phyloP scores from a whole-genome alignment of 352 stramenopile species.

The Globisporangium irregulare region DNA sequence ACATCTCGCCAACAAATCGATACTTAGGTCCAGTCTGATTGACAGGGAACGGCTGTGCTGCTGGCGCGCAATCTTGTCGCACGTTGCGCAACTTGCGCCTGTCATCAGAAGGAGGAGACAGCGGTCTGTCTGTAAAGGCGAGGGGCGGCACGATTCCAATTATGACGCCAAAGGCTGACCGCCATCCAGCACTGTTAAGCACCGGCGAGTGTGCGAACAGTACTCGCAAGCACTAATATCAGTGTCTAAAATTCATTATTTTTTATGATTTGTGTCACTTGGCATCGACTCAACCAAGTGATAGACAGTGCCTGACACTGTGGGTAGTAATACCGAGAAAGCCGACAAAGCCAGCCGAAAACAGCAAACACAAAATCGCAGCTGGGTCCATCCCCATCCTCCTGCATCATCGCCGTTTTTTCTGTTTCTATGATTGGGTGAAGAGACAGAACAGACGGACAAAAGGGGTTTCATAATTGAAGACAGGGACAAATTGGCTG shows the following conservation, averaged over 20 bases:
- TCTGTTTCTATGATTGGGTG: neutral
- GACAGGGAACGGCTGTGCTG: neutral
- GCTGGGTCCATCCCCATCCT: neutral
- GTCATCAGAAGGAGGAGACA: neutral
- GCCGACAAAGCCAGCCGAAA: neutral
- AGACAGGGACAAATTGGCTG: neutral
- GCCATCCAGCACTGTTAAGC: neutral
- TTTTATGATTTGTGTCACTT: no score
- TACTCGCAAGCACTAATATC: neutral
- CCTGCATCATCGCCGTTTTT: neutral
- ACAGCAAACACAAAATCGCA: neutral
- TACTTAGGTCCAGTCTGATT: neutral
- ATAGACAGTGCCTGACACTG: neutral
- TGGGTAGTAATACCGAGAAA: neutral
- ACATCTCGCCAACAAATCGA: neutral
- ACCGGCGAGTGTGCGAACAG: neutral
- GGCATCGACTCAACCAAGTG: no score
- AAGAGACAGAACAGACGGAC: conserved; percentile 3
- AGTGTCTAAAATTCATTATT: no score
- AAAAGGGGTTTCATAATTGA: neutral
- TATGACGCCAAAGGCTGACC: neutral
- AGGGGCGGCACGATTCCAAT: conserved; percentile 4
- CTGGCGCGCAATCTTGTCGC: neutral
- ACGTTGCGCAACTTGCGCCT: neutral
- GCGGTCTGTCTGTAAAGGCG: neutral